Base-by-base conservation (phyloP, 2,329 filamentous ascomycete species). In the Phialophora macrospora region DNA sequence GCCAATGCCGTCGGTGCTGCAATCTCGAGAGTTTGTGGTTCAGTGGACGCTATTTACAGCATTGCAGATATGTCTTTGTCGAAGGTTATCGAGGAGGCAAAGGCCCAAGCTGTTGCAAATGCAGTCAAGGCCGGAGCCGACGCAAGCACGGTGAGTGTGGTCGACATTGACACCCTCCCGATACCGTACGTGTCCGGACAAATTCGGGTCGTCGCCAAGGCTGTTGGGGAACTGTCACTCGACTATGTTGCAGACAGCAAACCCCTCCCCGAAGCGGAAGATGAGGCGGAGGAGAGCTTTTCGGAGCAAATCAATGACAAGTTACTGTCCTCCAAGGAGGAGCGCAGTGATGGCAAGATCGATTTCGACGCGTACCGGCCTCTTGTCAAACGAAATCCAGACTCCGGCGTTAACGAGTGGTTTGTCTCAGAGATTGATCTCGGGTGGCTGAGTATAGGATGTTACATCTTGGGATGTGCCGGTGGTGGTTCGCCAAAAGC, bases 1-100 rank as follows among this genome's bases (percentile, higher is more conserved):
- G 87, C 87, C 8, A 89, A 89, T 71, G 87, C 87, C 0, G 86
- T 89, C 9, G 87, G 87, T 1, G 87, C 87, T 8, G 87, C 87
- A 0, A 87, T 86, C 64, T 85, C 86, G 1, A 78, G 84, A 46
- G 85, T 89, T 1, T 87, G 60, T 17, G 66, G 63, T 32, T 24
- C 60, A 7, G 63, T 68, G n/a, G 66, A 68, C 48, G 65, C 54
- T 7, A 58, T 68, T 3, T 44, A 60, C 7, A 60, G 64, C 41
- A 66, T 30, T 30, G 8, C 30, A 30, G 30, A 30, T 30, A 30
- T 30, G 30, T 7, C 63, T 4, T 62, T 60, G 3, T 51, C 63
- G 17, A 55, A 68, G 54, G 55, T 57, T 8, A 30, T 66, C 9
- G 64, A 66, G 44, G 60, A 64, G 38, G 60, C 61, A 8, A 56